Conservation (phyloP, 2,329 filamentous ascomycete species). For the Bipolaris gigantea region DNA sequence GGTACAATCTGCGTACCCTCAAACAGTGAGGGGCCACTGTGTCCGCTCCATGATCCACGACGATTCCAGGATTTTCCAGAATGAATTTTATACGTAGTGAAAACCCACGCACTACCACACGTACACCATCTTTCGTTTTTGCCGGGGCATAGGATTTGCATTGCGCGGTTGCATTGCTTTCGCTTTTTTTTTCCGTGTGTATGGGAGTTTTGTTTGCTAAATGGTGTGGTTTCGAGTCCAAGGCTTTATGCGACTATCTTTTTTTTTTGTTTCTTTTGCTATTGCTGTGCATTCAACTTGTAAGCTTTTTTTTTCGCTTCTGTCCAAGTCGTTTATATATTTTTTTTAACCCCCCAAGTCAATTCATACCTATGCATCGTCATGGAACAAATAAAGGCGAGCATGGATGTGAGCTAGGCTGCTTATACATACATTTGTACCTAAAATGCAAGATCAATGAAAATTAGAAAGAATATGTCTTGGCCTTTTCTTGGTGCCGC, state of each 20-base stretch:
- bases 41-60: constrained; percentile 3
- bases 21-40: constrained; percentile 1
- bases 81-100: constrained; percentile 10
- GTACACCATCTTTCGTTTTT: constrained; percentile 21
- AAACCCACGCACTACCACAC: constrained; percentile 11
- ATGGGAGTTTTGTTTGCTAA: constrained; percentile 3
- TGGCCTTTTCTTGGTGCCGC: not conserved
- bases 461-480: not conserved
- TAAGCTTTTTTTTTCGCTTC: too few relatives aligned
- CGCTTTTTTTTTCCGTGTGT: constrained; percentile 19
- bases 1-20: constrained; percentile 1
- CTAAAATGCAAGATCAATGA: constrained; percentile 10
- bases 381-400: constrained; percentile 7
- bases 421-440: constrained; percentile 15
- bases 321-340: not conserved
- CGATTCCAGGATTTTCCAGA: constrained; percentile 14
- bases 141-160: constrained; percentile 31
- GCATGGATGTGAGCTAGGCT: constrained; percentile 8
- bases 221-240: constrained; percentile 11
- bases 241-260: not conserved
- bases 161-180: constrained; percentile 41
- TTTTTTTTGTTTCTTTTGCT: constrained; percentile 8
- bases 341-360: constrained; percentile 2
- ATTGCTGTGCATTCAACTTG: constrained; percentile 11
- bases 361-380: constrained; percentile 15